phyloP scores from a whole-genome alignment of 495 filamentous ascomycete species.

The Pseudotulostoma volvatum region DNA sequence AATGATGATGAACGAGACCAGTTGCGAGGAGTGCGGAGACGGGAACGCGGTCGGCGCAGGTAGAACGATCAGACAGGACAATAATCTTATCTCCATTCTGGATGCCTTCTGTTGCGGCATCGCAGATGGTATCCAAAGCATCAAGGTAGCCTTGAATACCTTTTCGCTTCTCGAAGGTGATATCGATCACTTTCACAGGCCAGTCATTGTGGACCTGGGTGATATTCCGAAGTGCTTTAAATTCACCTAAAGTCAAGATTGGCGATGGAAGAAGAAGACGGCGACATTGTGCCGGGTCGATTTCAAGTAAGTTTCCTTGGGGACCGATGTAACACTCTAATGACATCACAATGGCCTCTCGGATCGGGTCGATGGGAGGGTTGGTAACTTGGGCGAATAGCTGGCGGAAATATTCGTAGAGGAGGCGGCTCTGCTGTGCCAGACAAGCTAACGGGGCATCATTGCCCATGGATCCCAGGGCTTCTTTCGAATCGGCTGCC shows the following conservation, averaged over 20 bases:
- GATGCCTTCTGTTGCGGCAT: constrained; percentile 71
- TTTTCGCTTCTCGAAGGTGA: constrained; percentile 84
- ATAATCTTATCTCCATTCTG: constrained; percentile 74
- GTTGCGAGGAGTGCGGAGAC: constrained; percentile 83
- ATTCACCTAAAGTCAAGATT: constrained; percentile 79
- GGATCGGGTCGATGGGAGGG: constrained; percentile 94
- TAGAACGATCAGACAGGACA: constrained; percentile 80
- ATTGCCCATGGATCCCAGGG: constrained; percentile 98
- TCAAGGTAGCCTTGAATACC: constrained; percentile 77
- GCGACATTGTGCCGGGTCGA: constrained; percentile 80
- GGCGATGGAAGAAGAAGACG: constrained; percentile 79
- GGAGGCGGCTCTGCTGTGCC: constrained; percentile 70
- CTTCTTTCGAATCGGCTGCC: constrained; percentile 98
- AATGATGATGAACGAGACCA: constrained; percentile 91
- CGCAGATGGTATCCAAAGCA: constrained; percentile 80
- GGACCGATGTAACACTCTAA: constrained; percentile 95
- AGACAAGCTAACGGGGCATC: constrained; percentile 91
- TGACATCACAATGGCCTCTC: constrained; percentile 98
- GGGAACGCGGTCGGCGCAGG: constrained; percentile 66
- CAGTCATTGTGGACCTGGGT: constrained; percentile 58
- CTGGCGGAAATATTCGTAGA: constrained; percentile 98
- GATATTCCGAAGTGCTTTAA: constrained; percentile 78
- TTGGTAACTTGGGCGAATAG: constrained; percentile 99
- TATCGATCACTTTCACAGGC: constrained; percentile 87
- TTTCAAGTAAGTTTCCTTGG: constrained; percentile 92